These are phyloP conservation scores for Starmerella bombicola DNA, from an alignment of 805 yeast species.

Conservation along the genomic window DNA sequence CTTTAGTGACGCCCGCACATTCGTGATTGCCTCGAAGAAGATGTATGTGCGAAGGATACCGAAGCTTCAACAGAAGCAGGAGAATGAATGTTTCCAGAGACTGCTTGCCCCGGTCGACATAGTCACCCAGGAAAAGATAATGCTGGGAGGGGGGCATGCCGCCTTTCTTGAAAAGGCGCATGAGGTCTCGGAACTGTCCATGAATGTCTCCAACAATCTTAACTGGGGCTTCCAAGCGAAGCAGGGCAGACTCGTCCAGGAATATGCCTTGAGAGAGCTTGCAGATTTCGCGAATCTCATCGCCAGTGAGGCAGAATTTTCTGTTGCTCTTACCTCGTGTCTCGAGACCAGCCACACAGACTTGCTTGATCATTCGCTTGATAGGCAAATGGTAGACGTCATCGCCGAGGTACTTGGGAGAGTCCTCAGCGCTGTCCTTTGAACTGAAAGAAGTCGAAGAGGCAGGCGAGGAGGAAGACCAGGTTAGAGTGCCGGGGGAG, in stretches of 20 bases:
- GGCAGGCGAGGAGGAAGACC: slow-evolving; percentile 10
- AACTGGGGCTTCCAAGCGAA: slow-evolving; percentile 77
- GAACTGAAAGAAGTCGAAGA: neutral
- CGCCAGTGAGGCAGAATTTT: slow-evolving; percentile 62
- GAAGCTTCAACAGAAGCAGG: slow-evolving; percentile 79
- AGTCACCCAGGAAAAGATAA: slow-evolving; percentile 87
- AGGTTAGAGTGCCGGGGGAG: slow-evolving; percentile 17
- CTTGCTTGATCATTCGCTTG: slow-evolving; percentile 21
- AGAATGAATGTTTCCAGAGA: slow-evolving; percentile 82
- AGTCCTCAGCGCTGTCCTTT: neutral
- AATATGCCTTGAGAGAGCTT: slow-evolving; percentile 75
- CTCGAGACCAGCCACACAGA: slow-evolving; percentile 23
- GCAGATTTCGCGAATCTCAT: slow-evolving; percentile 77
- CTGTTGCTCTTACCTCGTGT: slow-evolving; percentile 3
- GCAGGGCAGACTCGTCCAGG: slow-evolving; percentile 74
- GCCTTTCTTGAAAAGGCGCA: slow-evolving; percentile 83
- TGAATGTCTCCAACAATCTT: slow-evolving; percentile 90
- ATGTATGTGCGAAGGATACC: slow-evolving; percentile 90
- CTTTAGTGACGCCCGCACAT: slow-evolving; percentile 92
- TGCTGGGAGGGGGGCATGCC: slow-evolving; percentile 94
- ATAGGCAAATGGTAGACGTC: slow-evolving; percentile 14
- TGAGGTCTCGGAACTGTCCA: slow-evolving; percentile 88
- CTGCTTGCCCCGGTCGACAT: slow-evolving; percentile 96
- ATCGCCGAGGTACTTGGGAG: slow-evolving; percentile 2
- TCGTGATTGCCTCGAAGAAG: slow-evolving; percentile 94